Conservation (phyloP, 306 rosid species). For the Cucurbita ficifolia region DNA sequence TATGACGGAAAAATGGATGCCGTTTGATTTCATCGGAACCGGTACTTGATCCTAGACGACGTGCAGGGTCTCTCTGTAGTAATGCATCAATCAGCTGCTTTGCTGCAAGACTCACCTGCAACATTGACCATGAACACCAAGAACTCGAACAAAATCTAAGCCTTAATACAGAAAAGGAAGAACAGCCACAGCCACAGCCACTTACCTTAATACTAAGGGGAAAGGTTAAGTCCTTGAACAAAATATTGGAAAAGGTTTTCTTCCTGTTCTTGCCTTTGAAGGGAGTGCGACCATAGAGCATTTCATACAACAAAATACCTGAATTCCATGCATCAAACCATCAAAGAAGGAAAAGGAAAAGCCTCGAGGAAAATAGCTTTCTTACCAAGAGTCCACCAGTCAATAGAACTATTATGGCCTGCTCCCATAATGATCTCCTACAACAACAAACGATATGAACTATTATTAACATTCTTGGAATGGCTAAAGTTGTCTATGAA, state of each 20-base stretch:
- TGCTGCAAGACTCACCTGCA: slow-evolving; percentile 78
- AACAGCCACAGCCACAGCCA: not conserved
- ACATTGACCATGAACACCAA: slow-evolving; percentile 5
- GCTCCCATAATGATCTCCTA: slow-evolving; percentile 90
- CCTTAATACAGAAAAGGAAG: not conserved
- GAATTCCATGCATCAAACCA: not conserved
- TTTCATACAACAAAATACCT: slow-evolving; percentile 88
- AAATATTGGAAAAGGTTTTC: slow-evolving; percentile 73
- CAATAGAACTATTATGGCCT: slow-evolving; percentile 76
- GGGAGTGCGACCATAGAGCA: slow-evolving; percentile 94
- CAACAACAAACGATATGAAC: not conserved
- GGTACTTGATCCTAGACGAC: slow-evolving; percentile 56
- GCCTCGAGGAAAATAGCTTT: not conserved
- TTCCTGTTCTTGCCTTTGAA: slow-evolving; percentile 87
- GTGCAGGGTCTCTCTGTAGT: slow-evolving; percentile 65
- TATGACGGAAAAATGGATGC: slow-evolving; percentile 79
- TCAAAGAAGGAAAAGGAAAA: not conserved
- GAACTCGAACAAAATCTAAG: not conserved
- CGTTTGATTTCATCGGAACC: slow-evolving; percentile 81
- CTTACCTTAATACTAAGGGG: slow-evolving; percentile 82
- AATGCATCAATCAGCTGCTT: slow-evolving; percentile 84
- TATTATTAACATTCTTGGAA: not conserved
- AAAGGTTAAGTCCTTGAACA: slow-evolving; percentile 87
- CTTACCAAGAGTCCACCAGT: slow-evolving; percentile 99
- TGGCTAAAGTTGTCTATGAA: not conserved